phyloP scores from a whole-genome alignment of 306 rosid genomes.

The Hippophae gyantsensis region DNA sequence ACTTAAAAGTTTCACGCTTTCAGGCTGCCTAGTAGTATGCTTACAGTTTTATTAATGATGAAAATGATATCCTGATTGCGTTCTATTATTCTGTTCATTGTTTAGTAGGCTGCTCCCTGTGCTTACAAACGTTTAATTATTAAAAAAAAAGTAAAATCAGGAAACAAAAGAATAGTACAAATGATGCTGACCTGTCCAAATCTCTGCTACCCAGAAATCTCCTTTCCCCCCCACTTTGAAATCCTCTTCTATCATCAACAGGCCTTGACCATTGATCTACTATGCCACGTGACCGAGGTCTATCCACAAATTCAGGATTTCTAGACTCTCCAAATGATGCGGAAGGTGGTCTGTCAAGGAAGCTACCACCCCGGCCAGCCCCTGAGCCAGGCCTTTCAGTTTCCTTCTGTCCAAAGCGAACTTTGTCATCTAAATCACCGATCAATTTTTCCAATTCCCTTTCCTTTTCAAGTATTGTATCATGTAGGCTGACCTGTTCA shows the following conservation, averaged over 20 bases:
- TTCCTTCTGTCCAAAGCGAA: constrained; percentile 88
- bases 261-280: constrained; percentile 63
- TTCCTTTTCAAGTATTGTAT: constrained; percentile 40
- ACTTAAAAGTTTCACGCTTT: too few relatives aligned
- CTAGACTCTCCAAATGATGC: constrained; percentile 73
- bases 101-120: too few relatives aligned
- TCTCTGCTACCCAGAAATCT: constrained; percentile 69
- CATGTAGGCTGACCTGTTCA: constrained; percentile 27
- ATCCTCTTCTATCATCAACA: constrained; percentile 64
- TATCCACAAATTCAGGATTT: constrained; percentile 51
- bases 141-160: not conserved
- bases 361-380: constrained; percentile 31
- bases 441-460: constrained; percentile 56
- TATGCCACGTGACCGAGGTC: constrained; percentile 74
- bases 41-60: too few relatives aligned
- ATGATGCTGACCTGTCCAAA: constrained; percentile 49
- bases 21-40: too few relatives aligned
- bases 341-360: constrained; percentile 60
- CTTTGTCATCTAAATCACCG: constrained; percentile 75
- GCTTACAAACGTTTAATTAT: too few relatives aligned
- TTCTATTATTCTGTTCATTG: too few relatives aligned
- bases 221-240: constrained; percentile 61
- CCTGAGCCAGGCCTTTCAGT: constrained; percentile 77
- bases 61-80: too few relatives aligned
- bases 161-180: constrained; percentile 6